Conservation (phyloP, 1,284 basidiomycete species). For the Meira miltonrushii region DNA sequence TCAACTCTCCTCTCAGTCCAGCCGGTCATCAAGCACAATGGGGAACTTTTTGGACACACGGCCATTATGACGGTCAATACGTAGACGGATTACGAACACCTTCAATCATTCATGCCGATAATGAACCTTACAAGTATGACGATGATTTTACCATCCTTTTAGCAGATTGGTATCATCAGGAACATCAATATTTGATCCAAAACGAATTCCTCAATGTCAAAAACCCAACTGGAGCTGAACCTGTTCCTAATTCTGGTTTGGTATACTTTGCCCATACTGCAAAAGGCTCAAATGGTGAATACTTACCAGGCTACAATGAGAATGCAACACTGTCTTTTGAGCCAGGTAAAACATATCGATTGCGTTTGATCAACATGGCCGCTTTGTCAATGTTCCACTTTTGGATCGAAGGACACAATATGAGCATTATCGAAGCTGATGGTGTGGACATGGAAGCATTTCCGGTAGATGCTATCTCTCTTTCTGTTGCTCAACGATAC, state of each 20-base stretch:
- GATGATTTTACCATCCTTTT: constrained; percentile 83
- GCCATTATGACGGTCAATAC: constrained; percentile 39
- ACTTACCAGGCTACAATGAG: constrained; percentile 59
- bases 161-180: constrained; percentile 63
- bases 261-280: constrained; percentile 71
- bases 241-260: constrained; percentile 61
- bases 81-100: constrained; percentile 71
- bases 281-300: constrained; percentile 23
- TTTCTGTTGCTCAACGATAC: constrained; percentile 88
- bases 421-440: constrained; percentile 82
- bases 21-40: constrained; percentile 47
- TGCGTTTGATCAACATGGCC: constrained; percentile 73
- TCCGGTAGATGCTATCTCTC: constrained; percentile 64
- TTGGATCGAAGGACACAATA: constrained; percentile 79
- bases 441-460: constrained; percentile 74
- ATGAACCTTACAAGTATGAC: constrained; percentile 65
- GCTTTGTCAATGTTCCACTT: constrained; percentile 42
- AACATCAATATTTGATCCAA: constrained; percentile 35
- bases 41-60: constrained; percentile 74
- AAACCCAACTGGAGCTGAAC: constrained; percentile 51
- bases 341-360: constrained; percentile 67
- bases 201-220: constrained; percentile 64
- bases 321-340: constrained; percentile 68
- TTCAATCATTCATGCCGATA: constrained; percentile 62
- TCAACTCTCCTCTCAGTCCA: constrained; percentile 64